Percentiles rank a stretch among this genome's conserved stretches.
These are phyloP conservation scores for Xylaria arbuscula DNA, from an alignment of 2,329 filamentous ascomycete species.

Conservation along the genomic window DNA sequence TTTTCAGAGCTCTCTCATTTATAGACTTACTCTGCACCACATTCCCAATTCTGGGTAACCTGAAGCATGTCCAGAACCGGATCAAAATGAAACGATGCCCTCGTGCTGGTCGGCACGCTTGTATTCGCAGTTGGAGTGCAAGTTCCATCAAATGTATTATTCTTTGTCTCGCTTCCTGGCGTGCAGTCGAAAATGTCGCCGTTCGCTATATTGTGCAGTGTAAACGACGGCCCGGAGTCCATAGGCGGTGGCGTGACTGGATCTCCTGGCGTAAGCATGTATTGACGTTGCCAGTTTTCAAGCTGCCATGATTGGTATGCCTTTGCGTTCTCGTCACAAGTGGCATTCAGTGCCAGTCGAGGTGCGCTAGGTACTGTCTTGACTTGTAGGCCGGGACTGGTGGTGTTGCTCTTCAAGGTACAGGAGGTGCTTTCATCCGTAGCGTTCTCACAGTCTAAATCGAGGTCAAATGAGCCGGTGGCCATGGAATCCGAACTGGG, in stretches of 20 bases:
- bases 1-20: neutral
- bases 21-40: constrained; percentile 46
- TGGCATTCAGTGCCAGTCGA: constrained; percentile 34
- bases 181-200: constrained; percentile 46
- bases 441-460: constrained; percentile 47
- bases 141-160: constrained; percentile 41
- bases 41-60: constrained; percentile 48
- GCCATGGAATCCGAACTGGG: constrained; percentile 47
- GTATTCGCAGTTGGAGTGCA: constrained; percentile 40
- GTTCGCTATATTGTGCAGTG: constrained; percentile 46
- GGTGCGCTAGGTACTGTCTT: constrained; percentile 38
- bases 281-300: constrained; percentile 48
- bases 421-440: constrained; percentile 43
- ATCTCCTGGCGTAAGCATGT: constrained; percentile 45
- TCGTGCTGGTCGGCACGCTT: constrained; percentile 30
- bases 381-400: constrained; percentile 33
- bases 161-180: constrained; percentile 37
- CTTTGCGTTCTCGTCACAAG: constrained; percentile 43
- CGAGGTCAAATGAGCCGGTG: constrained; percentile 46
- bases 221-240: constrained; percentile 51
- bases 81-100: constrained; percentile 48
- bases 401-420: constrained; percentile 38
- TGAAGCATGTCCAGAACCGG: constrained; percentile 45
- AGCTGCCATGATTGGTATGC: constrained; percentile 52
- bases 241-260: constrained; percentile 29